Conservation (phyloP, 768 basidiomycete species). For the Termitomyces sp. region DNA sequence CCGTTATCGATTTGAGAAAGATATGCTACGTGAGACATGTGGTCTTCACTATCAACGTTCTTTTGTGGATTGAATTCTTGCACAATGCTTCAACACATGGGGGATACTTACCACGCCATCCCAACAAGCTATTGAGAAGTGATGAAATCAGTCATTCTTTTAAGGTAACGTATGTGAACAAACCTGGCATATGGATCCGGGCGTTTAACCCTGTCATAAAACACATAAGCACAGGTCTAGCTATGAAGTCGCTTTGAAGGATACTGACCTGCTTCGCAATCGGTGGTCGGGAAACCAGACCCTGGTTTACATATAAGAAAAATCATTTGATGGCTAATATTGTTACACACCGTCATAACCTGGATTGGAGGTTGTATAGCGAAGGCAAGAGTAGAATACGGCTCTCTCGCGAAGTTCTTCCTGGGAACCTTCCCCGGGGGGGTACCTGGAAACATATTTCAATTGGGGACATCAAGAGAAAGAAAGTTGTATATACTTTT, state of each 20-base stretch:
- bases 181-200: constrained; percentile 30
- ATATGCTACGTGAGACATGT: constrained; percentile 28
- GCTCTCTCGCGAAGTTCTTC: constrained; percentile 34
- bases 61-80: constrained; percentile 3
- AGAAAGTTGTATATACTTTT: constrained; percentile 20
- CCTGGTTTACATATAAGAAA: constrained; percentile 13
- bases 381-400: constrained; percentile 33
- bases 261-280: constrained; percentile 29
- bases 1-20: constrained; percentile 32
- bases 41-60: constrained; percentile 36
- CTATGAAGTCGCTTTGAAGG: not conserved
- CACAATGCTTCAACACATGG: not conserved
- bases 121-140: constrained; percentile 27
- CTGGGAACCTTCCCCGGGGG: constrained; percentile 28
- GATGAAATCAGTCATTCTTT: not conserved
- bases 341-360: constrained; percentile 22
- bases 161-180: not conserved
- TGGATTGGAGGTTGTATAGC: constrained; percentile 23
- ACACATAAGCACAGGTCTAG: not conserved
- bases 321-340: not conserved
- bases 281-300: constrained; percentile 35
- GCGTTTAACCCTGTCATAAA: constrained; percentile 25
- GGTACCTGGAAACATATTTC: constrained; percentile 16
- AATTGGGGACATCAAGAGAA: not conserved
- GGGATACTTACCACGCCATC: constrained; percentile 28